phyloP scores from a whole-genome alignment of 2,329 filamentous ascomycete species.

The Clonostachys byssicola region DNA sequence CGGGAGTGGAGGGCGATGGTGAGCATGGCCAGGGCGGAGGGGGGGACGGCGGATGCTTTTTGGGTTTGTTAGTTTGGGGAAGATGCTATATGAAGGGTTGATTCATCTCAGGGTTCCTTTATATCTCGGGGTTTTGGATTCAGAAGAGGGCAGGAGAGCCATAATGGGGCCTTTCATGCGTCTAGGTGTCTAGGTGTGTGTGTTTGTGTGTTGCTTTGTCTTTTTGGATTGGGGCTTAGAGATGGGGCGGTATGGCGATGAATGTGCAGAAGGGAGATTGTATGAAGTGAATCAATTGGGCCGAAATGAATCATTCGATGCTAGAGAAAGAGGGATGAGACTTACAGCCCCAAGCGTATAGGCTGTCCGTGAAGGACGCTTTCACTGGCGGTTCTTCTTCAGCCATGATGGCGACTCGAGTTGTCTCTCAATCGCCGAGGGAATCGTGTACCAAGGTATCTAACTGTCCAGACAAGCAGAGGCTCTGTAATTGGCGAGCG shows the following conservation, averaged over 20 bases:
- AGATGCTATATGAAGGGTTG: neutral
- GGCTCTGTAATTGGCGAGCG: neutral
- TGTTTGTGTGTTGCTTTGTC: no score
- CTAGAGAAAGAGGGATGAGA: neutral
- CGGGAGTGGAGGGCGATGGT: slow-evolving; percentile 52
- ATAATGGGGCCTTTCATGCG: no score
- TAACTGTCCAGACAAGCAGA: neutral
- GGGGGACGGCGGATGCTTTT: slow-evolving; percentile 48
- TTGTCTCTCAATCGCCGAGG: neutral
- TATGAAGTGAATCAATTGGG: no score
- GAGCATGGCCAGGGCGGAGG: slow-evolving; percentile 51
- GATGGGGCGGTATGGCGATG: no score
- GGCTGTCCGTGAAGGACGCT: neutral
- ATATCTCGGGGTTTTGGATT: neutral
- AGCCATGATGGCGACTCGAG: neutral
- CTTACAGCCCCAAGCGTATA: neutral
- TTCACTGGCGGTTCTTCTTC: neutral
- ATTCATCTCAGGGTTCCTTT: neutral
- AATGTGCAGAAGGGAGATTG: no score
- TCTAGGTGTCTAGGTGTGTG: no score
- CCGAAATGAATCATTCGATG: no score
- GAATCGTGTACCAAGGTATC: neutral
- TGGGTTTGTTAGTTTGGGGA: neutral
- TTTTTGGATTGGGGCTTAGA: no score
- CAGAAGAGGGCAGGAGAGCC: neutral